Conservation (phyloP, 2,329 filamentous ascomycete species). For the Paramyrothecium sp. region DNA sequence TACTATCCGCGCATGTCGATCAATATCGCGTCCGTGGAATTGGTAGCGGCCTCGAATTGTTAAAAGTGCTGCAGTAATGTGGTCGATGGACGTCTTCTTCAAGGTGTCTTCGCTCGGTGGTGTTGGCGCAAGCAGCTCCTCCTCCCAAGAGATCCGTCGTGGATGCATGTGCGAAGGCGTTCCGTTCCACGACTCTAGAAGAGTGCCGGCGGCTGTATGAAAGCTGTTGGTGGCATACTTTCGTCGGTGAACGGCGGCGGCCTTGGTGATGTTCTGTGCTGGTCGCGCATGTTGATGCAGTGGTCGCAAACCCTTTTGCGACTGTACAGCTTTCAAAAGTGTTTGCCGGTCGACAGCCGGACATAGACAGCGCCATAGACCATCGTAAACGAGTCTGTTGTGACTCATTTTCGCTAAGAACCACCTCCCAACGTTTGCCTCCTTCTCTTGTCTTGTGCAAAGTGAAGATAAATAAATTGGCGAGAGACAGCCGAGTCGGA, state of each 20-base stretch:
- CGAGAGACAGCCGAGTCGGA: background rate
- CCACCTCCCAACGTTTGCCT: background rate
- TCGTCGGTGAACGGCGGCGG: background rate
- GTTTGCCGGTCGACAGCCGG: constrained; percentile 47
- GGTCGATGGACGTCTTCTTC: constrained; percentile 13
- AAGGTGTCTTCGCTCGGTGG: constrained; percentile 17
- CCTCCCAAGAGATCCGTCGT: constrained; percentile 7
- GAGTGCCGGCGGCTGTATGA: background rate
- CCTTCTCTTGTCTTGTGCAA: background rate
- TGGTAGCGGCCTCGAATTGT: constrained; percentile 17
- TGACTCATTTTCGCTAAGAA: constrained; percentile 22
- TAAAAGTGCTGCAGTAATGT: constrained; percentile 24
- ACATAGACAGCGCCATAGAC: constrained; percentile 64
- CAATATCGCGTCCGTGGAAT: constrained; percentile 13
- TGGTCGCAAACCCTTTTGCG: constrained; percentile 9
- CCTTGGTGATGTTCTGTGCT: background rate
- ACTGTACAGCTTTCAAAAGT: constrained; percentile 29
- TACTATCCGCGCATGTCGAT: constrained; percentile 26
- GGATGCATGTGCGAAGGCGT: background rate
- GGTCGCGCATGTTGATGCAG: background rate
- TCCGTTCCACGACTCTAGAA: background rate
- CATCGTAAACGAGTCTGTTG: constrained; percentile 44
- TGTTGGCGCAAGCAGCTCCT: constrained; percentile 13
- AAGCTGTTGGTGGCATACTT: background rate
- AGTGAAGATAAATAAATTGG: background rate